Evolutionary conservation across 306 rosid species (phyloP).

Genomic region (Sechiopsis laciniata): DNA sequence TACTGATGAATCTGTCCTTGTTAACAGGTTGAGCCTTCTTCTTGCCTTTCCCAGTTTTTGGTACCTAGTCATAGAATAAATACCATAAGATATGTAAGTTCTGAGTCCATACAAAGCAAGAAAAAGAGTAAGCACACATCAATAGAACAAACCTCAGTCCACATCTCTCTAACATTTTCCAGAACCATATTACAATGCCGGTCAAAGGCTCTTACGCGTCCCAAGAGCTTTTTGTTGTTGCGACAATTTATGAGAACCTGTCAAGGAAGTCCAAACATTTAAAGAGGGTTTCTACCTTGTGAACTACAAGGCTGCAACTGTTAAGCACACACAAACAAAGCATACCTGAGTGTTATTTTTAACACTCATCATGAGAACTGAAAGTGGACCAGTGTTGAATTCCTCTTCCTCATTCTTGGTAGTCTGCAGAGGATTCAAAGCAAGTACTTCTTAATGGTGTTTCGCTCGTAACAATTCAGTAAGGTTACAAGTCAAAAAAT

Average conservation of each 20-base stretch:
- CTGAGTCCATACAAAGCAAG: not conserved
- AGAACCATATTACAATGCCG: conserved; percentile 96
- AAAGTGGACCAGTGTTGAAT: conserved; percentile 83
- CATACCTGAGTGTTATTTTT: conserved; percentile 82
- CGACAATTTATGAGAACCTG: conserved; percentile 89
- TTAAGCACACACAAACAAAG: not conserved
- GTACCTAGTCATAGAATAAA: conserved; percentile 40
- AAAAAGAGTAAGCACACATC: not conserved
- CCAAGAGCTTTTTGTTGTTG: conserved; percentile 79
- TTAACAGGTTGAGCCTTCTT: conserved; percentile 81
- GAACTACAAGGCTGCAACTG: not conserved
- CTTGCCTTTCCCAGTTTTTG: conserved; percentile 87
- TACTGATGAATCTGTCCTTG: conserved; percentile 88
- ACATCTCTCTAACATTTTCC: conserved; percentile 95
- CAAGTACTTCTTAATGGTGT: not conserved
- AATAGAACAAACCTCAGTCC: conserved; percentile 71
- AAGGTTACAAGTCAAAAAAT: not conserved
- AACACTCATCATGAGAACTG: conserved; percentile 91
- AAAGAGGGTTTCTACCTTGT: not conserved
- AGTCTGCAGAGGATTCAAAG: conserved; percentile 28
- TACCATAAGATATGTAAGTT: not conserved
- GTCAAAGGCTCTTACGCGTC: conserved; percentile 89
- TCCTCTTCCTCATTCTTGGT: conserved; percentile 78
- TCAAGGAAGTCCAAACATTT: not conserved
- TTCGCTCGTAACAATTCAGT: not conserved